Base-by-base conservation (phyloP, 768 basidiomycete genomes). In the Pulveroboletus sp. region DNA sequence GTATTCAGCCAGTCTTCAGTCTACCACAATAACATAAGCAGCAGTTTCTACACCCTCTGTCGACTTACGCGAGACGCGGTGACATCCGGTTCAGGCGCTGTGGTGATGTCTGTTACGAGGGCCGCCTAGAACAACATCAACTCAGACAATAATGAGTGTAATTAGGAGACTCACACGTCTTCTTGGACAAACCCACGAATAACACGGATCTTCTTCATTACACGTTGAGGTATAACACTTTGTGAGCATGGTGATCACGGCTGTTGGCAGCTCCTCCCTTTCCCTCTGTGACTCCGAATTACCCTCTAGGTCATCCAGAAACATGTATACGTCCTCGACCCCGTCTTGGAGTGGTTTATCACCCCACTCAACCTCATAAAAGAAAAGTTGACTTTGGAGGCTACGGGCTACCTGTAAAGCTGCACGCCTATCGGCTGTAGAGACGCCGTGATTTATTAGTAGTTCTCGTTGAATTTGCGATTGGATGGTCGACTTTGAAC, bases 341-440 rank as follows among this genome's bases (percentile, higher is more conserved):
- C 88, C 85, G 61, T 94, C 93, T 49, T 87, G 82, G 47, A 96
- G 70, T 1, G 84, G 75, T 17, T 84, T 81, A 43, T 84, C 83
- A 28, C 88, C 91, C 90, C 93, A 95, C 63, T 97, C 93, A 7
- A 97, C 93, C 65, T 98, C 95, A 63, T 92, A 91, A 68, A 96
- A 94, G 76, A 93, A 97, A 5, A 98, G 77, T 64, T 95, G 92
- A 51, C 81, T 85, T 63, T 97, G 93, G 33, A 98, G 74, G 50
- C 89, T 90, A 35, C 92, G 83, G 5, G 93, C 96, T 33, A 95
- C 85, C 63, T 88, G 84, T 27, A 96, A 71, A 5, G 94, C 91
- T 14, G 86, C 84, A 6, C 89, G 80, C 8, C 94, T 77, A 58
- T 94, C 91, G 52, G 78, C 85, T 0, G 83, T 83, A 3, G 83